phyloP scores from a whole-genome alignment of 2,329 filamentous ascomycete species.

The Xylaria sp. region DNA sequence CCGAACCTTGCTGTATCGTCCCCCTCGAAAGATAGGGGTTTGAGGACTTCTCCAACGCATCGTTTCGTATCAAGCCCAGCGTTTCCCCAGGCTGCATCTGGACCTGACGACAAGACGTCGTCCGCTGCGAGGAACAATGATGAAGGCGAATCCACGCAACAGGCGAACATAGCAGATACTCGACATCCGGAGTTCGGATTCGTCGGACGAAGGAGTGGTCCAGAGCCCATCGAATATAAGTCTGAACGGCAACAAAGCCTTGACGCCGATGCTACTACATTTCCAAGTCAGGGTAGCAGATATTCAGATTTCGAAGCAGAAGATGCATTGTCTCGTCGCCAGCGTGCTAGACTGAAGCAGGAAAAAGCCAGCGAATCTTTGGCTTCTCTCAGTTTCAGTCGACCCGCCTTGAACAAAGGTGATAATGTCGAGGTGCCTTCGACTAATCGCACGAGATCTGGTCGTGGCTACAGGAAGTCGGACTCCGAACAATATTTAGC shows the following conservation, averaged over 20 bases:
- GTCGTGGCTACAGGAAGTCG: neutral
- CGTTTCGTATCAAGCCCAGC: conserved; percentile 47
- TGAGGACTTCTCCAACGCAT: conserved; percentile 50
- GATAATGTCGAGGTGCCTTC: conserved; percentile 37
- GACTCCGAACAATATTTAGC: conserved; percentile 17
- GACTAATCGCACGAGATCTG: conserved; percentile 29
- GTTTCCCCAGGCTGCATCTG: conserved; percentile 27
- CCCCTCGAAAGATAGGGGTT: conserved; percentile 52
- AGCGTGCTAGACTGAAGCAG: conserved; percentile 30
- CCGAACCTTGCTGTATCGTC: conserved; percentile 49
- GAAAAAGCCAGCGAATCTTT: conserved; percentile 34
- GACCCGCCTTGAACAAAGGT: conserved; percentile 20
- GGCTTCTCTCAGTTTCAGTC: conserved; percentile 30
- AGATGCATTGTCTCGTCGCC: conserved; percentile 29
- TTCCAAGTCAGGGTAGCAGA: conserved; percentile 22
- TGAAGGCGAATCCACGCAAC: conserved; percentile 4
- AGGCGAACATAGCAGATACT: conserved; percentile 21
- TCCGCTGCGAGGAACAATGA: conserved; percentile 18
- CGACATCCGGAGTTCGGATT: conserved; percentile 15
- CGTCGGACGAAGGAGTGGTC: conserved; percentile 15
- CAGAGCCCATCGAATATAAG: conserved; percentile 36
- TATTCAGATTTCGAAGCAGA: conserved; percentile 34
- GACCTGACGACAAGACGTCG: conserved; percentile 22
- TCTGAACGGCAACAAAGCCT: conserved; percentile 25
- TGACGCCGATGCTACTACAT: conserved; percentile 15